Evolutionary conservation across 441 rosid species (phyloP), one percentile per base, ranked within the genome.

Genomic region (Brassica balearica): DNA sequence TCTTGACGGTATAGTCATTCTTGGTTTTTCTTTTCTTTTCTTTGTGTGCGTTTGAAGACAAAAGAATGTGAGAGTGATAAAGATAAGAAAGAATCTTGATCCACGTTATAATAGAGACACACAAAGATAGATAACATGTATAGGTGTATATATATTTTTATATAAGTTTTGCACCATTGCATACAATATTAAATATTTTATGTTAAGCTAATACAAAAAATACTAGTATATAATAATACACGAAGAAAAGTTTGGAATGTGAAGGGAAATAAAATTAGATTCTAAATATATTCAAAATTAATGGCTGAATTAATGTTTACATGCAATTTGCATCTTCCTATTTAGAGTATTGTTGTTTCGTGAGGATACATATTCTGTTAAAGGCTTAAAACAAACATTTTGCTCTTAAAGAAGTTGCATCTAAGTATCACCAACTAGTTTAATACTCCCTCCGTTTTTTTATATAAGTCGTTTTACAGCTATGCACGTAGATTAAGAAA

Each of bases 51-150:
- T 43, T 43, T 43, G 77, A 75, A 80, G 83, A 75, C 65, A 79
- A 73, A 32, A 68, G 60, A 43, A 62, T 51, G 79, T 65, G 82
- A 79, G 69, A 59, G 77, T 48, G 65, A 48, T 60, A 64, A 75
- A 76, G 80, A 76, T 75, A 75, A 75, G 83, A 65, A 75, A 75
- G 83, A 80, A 80, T 80, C 80, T 76, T 68, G 61, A 80, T 75
- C 80, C 80, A 75, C 79, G 14, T 71, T 75, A 56, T 75, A 75
- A 75, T 65, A 74, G 76, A 74, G 79, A 75, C 79, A 80, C 56
- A 75, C 20, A 55, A 62, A 79, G 32, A 79, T 74, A 69, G 60
- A 46, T 59, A 78, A 78, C 69, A 59, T 23, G 25, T 23, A 23
- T 23, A 23, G 27, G 27, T 23, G 0, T 71, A 38, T 41, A 41